phyloP scores from a whole-genome alignment of 2,329 filamentous ascomycete genomes.

The Tolypocladium paradoxum region DNA sequence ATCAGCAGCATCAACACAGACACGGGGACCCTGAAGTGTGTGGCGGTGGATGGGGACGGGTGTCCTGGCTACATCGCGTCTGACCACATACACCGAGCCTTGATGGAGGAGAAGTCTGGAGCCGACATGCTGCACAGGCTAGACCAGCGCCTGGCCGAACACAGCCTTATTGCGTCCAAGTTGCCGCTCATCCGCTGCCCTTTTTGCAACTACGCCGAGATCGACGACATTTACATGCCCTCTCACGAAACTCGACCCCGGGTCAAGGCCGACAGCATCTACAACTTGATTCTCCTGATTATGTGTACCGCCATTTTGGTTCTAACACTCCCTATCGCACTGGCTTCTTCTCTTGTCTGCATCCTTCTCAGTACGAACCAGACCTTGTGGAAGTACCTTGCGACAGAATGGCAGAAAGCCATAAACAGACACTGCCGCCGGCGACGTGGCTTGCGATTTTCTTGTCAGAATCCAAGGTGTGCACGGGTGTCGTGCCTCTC shows the following conservation, averaged over 20 bases:
- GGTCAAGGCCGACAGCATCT: constrained; percentile 40
- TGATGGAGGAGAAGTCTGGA: constrained; percentile 59
- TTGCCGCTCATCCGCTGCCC: constrained; percentile 75
- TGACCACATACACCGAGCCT: constrained; percentile 59
- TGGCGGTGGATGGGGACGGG: constrained; percentile 61
- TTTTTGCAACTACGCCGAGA: constrained; percentile 85
- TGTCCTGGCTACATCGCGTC: constrained; percentile 66
- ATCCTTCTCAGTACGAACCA: constrained; percentile 31
- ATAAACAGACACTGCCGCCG: constrained; percentile 58
- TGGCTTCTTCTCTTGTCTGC: constrained; percentile 34
- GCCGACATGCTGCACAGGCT: constrained; percentile 63
- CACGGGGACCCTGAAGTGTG: constrained; percentile 66
- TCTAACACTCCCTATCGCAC: constrained; percentile 41
- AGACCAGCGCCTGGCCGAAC: constrained; percentile 67
- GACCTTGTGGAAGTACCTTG: constrained; percentile 29
- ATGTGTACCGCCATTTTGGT: constrained; percentile 44
- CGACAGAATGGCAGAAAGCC: constrained; percentile 44
- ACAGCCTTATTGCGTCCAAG: constrained; percentile 61
- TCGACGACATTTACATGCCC: constrained; percentile 65
- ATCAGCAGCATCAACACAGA: constrained; percentile 64
- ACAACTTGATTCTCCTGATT: constrained; percentile 38
- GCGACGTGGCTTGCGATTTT: constrained; percentile 64
- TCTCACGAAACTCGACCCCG: constrained; percentile 41
- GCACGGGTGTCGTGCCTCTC: constrained; percentile 63
- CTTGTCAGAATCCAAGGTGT: constrained; percentile 62